Conservation (phyloP, 2,329 filamentous ascomycete species). For the Lojkania enalia region DNA sequence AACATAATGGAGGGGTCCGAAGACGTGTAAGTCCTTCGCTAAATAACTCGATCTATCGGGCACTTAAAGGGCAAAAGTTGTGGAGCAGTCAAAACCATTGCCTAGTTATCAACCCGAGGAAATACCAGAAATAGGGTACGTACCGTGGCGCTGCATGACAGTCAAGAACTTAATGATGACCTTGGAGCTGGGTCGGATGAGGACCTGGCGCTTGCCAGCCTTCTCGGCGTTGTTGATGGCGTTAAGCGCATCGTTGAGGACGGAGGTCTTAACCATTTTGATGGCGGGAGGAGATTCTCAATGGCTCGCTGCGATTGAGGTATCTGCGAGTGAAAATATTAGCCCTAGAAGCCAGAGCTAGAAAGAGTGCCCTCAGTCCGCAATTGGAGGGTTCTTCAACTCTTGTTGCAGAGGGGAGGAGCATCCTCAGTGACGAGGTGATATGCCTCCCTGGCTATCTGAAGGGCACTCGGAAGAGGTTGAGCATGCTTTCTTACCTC, state of each 20-base stretch:
- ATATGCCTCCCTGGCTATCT: slow-evolving; percentile 55
- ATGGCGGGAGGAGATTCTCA: slow-evolving; percentile 80
- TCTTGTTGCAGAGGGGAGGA: slow-evolving; percentile 56
- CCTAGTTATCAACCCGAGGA: slow-evolving; percentile 99
- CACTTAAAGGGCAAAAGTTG: slow-evolving; percentile 99
- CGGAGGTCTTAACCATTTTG: slow-evolving; percentile 99
- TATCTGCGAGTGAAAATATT: slow-evolving; percentile 59
- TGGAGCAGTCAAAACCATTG: slow-evolving; percentile 79
- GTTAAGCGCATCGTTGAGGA: slow-evolving; percentile 98
- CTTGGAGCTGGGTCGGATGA: slow-evolving; percentile 98
- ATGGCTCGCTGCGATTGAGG: slow-evolving; percentile 64
- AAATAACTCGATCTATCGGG: slow-evolving; percentile 87
- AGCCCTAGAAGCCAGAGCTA: slow-evolving; percentile 68
- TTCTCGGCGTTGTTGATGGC: slow-evolving; percentile 99
- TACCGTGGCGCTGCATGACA: slow-evolving; percentile 99
- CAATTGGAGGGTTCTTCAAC: slow-evolving; percentile 68
- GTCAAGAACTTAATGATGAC: slow-evolving; percentile 99
- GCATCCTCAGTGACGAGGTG: slow-evolving; percentile 38
- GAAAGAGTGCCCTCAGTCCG: slow-evolving; percentile 66
- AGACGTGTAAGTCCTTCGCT: slow-evolving; percentile 97
- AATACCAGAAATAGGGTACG: slow-evolving; percentile 50
- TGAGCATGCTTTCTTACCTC: slow-evolving; percentile 44
- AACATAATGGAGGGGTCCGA: slow-evolving; percentile 76
- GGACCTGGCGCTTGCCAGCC: slow-evolving; percentile 97
- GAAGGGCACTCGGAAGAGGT: slow-evolving; percentile 51